phyloP scores from a whole-genome alignment of 2,329 filamentous ascomycete genomes.

The Tricladium varicosporioides region DNA sequence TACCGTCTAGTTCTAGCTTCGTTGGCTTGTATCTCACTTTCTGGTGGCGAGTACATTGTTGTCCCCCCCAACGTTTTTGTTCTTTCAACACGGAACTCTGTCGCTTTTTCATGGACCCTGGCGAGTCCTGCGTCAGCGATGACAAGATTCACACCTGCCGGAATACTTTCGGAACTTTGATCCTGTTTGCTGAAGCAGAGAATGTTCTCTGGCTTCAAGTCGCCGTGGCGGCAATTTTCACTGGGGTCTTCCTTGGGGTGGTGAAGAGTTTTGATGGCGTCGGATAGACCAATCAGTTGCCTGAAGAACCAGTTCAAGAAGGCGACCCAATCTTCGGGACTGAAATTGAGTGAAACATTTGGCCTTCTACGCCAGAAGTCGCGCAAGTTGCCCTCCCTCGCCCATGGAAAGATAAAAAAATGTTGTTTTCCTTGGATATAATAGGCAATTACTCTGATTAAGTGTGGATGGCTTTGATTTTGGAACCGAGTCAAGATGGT shows the following conservation, averaged over 20 bases:
- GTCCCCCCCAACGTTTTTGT: too few species aligned
- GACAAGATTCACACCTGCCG: too few species aligned
- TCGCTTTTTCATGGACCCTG: too few species aligned
- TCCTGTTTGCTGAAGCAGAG: too few species aligned
- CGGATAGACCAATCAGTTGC: neutral
- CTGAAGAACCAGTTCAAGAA: neutral
- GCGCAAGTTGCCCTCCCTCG: neutral
- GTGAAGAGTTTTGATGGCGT: neutral
- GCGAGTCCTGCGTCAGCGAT: too few species aligned
- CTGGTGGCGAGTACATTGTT: too few species aligned
- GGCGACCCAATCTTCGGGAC: too few species aligned
- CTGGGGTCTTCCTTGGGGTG: too few species aligned
- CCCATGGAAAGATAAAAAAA: neutral
- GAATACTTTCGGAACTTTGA: too few species aligned
- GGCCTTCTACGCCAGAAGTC: neutral
- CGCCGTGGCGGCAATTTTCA: conserved; percentile 11
- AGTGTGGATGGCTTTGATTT: neutral
- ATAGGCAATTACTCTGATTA: neutral
- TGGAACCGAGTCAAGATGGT: neutral
- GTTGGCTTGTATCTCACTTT: conserved; percentile 5
- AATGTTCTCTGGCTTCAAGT: conserved; percentile 5
- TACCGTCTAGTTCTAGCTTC: conserved; percentile 16
- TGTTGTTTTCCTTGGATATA: neutral
- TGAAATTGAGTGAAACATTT: too few species aligned
- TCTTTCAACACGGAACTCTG: too few species aligned